A percentile compares a stretch with the other conserved stretches of the same genome.
phyloP scores from a whole-genome alignment of 1,284 basidiomycete genomes.

The Anthracocystis setariae region DNA sequence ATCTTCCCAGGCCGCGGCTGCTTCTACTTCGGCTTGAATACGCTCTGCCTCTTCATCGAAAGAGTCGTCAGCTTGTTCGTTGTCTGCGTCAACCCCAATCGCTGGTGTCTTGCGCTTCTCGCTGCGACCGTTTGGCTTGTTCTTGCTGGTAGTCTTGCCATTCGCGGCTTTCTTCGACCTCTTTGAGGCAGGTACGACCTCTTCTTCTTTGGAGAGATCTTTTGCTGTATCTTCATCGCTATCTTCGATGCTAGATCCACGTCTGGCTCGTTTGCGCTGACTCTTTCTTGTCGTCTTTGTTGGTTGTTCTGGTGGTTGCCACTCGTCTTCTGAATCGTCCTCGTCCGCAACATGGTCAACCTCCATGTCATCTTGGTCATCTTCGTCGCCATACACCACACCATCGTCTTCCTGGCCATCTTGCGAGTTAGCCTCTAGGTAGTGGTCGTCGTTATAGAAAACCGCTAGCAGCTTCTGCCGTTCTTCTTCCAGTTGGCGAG shows the following conservation, averaged over 20 bases:
- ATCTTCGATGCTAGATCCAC: slow-evolving; percentile 14
- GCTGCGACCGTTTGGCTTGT: slow-evolving; percentile 14
- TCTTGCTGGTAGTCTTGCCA: slow-evolving; percentile 1
- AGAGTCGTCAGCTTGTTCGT: slow-evolving; percentile 15
- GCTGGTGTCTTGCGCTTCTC: slow-evolving; percentile 1
- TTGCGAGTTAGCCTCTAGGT: not conserved
- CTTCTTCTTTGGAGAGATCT: not conserved
- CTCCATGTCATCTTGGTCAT: slow-evolving; percentile 3
- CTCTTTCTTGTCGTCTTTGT: not conserved
- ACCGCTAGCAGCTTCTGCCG: slow-evolving; percentile 30
- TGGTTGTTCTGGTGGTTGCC: slow-evolving; percentile 35
- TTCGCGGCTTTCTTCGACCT: slow-evolving; percentile 11
- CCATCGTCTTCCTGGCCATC: not conserved
- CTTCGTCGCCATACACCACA: not conserved
- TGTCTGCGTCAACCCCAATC: slow-evolving; percentile 5
- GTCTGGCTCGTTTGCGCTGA: slow-evolving; percentile 18
- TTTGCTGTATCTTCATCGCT: slow-evolving; percentile 11
- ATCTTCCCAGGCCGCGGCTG: slow-evolving; percentile 38
- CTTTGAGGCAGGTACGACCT: not conserved
- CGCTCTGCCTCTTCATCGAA: slow-evolving; percentile 41
- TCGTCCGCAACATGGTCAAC: slow-evolving; percentile 7
- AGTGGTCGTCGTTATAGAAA: slow-evolving; percentile 2
- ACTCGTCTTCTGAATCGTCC: slow-evolving; percentile 44
- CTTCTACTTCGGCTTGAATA: slow-evolving; percentile 36
- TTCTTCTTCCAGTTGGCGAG: slow-evolving; percentile 31